Percentiles rank a stretch among this genome's conserved stretches.
Evolutionary conservation across 2,329 filamentous ascomycete genomes (phyloP).

Genomic region (Aureobasidium sp.): DNA sequence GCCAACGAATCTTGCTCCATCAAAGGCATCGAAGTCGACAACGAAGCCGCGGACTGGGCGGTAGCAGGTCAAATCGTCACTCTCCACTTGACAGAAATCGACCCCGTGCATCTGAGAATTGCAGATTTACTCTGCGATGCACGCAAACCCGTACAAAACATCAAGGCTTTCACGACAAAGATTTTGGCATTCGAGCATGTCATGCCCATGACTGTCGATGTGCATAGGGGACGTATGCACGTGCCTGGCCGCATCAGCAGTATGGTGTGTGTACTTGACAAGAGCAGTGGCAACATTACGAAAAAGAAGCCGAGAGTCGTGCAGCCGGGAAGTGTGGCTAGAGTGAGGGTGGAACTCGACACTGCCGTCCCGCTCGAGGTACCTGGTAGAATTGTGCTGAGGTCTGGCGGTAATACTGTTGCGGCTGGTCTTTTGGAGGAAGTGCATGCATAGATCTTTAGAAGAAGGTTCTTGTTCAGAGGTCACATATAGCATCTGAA

Average conservation of each 20-base stretch:
- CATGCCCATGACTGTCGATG: constrained; percentile 79
- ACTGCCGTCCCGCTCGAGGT: constrained; percentile 69
- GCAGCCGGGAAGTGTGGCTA: constrained; percentile 67
- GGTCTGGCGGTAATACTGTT: constrained; percentile 73
- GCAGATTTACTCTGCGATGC: constrained; percentile 77
- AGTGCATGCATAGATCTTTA: neutral
- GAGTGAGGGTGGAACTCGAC: constrained; percentile 62
- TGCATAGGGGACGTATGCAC: constrained; percentile 79
- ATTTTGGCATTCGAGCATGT: constrained; percentile 84
- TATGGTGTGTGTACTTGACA: constrained; percentile 68
- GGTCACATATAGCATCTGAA: neutral
- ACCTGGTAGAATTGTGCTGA: constrained; percentile 70
- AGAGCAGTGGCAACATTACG: constrained; percentile 61
- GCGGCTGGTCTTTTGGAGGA: constrained; percentile 75
- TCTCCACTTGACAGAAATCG: constrained; percentile 77
- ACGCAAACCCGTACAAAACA: constrained; percentile 58
- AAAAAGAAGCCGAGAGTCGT: constrained; percentile 84
- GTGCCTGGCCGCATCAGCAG: constrained; percentile 64
- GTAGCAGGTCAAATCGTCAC: constrained; percentile 85
- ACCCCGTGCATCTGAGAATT: constrained; percentile 60
- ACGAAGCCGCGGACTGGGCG: constrained; percentile 71
- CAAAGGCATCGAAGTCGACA: constrained; percentile 72
- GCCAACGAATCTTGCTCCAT: constrained; percentile 72
- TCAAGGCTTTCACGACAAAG: constrained; percentile 71
- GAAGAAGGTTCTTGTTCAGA: neutral